A percentile compares a stretch with the other conserved stretches of the same genome.
Conservation (phyloP, 2,329 filamentous ascomycete species). For the Pestalotiopsis fici region DNA sequence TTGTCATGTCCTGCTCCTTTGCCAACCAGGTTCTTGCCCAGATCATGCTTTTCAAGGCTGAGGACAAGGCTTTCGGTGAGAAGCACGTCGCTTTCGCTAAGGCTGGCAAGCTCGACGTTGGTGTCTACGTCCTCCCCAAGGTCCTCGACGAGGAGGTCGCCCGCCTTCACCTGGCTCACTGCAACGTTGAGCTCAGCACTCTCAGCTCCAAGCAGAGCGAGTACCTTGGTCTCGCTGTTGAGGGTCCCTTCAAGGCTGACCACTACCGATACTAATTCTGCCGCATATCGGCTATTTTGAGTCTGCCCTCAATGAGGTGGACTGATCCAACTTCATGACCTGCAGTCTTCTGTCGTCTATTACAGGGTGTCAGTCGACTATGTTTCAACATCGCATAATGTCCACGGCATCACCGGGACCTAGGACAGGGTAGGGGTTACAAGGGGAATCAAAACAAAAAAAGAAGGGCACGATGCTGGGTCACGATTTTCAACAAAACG, state of each 20-base stretch:
- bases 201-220: slow-evolving; percentile 87
- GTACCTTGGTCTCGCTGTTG: slow-evolving; percentile 82
- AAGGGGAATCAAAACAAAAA: slow-evolving; percentile 29
- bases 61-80: slow-evolving; percentile 81
- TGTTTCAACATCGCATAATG: slow-evolving; percentile 27
- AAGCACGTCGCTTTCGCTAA: slow-evolving; percentile 98
- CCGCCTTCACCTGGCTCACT: slow-evolving; percentile 87
- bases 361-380: slow-evolving; percentile 20
- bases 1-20: slow-evolving; percentile 99
- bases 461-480: slow-evolving; percentile 23
- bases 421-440: slow-evolving; percentile 1
- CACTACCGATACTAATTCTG: slow-evolving; percentile 72
- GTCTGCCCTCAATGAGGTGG: background rate
- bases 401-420: slow-evolving; percentile 27
- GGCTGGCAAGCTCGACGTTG: slow-evolving; percentile 83
- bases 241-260: slow-evolving; percentile 96
- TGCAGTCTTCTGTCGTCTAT: slow-evolving; percentile 4
- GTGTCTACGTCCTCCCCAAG: slow-evolving; percentile 98
- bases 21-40: slow-evolving; percentile 99
- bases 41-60: slow-evolving; percentile 96
- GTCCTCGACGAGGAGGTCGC: slow-evolving; percentile 99
- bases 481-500: slow-evolving; percentile 39
- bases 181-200: slow-evolving; percentile 90
- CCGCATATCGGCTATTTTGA: background rate
- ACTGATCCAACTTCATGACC: background rate